phyloP scores from a whole-genome alignment of 441 rosid species.

The Eugenia klotzschiana region DNA sequence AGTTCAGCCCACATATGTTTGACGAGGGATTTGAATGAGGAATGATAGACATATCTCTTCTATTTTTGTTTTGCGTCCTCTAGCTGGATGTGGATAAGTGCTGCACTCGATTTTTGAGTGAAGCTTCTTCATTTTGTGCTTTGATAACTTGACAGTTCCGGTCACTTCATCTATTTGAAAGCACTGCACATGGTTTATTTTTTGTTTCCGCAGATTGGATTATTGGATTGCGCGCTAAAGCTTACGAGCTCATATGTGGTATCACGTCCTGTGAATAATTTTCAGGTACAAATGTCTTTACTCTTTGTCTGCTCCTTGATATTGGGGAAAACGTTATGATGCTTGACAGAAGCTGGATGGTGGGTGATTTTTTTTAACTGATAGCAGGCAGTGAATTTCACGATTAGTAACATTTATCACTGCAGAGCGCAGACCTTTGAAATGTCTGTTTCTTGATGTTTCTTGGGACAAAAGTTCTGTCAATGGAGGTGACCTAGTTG shows the following conservation, averaged over 20 bases:
- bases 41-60: neutral
- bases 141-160: neutral
- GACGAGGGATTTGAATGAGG: neutral
- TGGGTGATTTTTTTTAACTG: neutral
- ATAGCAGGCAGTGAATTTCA: neutral
- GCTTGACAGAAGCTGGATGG: neutral
- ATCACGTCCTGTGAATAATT: slow-evolving; percentile 17
- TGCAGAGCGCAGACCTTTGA: neutral
- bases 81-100: neutral
- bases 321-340: neutral
- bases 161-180: neutral
- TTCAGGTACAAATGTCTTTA: slow-evolving; percentile 15
- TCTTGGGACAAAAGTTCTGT: neutral
- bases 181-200: neutral
- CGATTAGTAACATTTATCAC: neutral
- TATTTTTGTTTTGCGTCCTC: neutral
- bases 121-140: neutral
- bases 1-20: neutral
- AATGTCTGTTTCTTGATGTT: neutral
- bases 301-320: neutral
- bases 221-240: slow-evolving; percentile 19
- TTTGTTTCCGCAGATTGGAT: slow-evolving; percentile 22
- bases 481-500: neutral
- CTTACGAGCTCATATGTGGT: slow-evolving; percentile 17
- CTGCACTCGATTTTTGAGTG: neutral